A percentile compares a stretch with the other conserved stretches of the same genome.
Conservation (phyloP, 2,329 filamentous ascomycete genomes). For the Hortaea sp. region DNA sequence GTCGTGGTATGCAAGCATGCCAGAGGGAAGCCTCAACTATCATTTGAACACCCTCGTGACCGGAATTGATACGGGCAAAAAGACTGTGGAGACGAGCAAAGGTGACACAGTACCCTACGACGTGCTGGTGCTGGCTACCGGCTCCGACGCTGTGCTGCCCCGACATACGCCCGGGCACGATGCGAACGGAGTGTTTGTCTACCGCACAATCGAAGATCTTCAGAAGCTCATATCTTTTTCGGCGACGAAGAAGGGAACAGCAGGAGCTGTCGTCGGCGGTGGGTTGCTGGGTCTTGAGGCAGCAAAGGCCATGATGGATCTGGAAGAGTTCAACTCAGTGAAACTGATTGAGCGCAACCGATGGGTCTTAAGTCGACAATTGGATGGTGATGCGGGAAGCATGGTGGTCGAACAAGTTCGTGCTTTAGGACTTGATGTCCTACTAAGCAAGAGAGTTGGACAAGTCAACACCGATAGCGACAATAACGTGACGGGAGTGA, state of each 20-base stretch:
- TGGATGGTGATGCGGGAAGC: slow-evolving; percentile 69
- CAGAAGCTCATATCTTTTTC: slow-evolving; percentile 67
- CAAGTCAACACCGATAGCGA: slow-evolving; percentile 57
- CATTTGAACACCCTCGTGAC: slow-evolving; percentile 66
- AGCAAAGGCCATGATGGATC: slow-evolving; percentile 83
- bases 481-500: slow-evolving; percentile 61
- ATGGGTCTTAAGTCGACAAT: slow-evolving; percentile 73
- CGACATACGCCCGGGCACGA: slow-evolving; percentile 65
- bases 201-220: slow-evolving; percentile 75
- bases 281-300: slow-evolving; percentile 79
- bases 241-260: slow-evolving; percentile 53
- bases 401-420: slow-evolving; percentile 76
- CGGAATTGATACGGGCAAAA: slow-evolving; percentile 53
- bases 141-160: slow-evolving; percentile 71
- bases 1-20: slow-evolving; percentile 65
- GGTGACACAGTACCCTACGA: slow-evolving; percentile 65
- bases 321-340: slow-evolving; percentile 63
- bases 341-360: slow-evolving; percentile 71
- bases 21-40: slow-evolving; percentile 59
- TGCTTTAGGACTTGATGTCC: slow-evolving; percentile 67
- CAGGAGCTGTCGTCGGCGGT: slow-evolving; percentile 71
- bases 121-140: slow-evolving; percentile 72
- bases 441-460: slow-evolving; percentile 66
- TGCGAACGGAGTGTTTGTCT: slow-evolving; percentile 78
- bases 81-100: slow-evolving; percentile 60